Base-by-base conservation (phyloP, 2,329 filamentous ascomycete genomes). In the Sclerotinia nivalis region DNA sequence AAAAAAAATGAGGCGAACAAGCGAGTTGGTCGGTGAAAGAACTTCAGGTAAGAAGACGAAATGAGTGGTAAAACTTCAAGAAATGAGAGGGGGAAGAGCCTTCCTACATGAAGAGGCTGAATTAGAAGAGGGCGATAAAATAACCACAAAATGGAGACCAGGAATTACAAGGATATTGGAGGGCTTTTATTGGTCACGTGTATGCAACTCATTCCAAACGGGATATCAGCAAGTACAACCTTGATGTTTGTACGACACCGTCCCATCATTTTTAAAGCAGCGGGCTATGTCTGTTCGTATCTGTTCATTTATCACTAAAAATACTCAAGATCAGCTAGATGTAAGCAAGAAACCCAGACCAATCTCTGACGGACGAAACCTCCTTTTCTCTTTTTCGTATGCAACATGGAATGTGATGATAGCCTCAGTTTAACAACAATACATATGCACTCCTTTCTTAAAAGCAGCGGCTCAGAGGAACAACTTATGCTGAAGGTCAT, bases 61-160 rank as follows among this genome's bases (percentile, higher is more conserved):
- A 58, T 25, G 22, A 18, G 55, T 40, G 34, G 20, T 20, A 40
- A 58, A 58, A n/a, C 34, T 40, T 37, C 22, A 13, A 40, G 55
- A 25, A 59, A 28, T 20, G 22, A 4, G 3, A 43, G 37, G 25
- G 56, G 34, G 34, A 10, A 20, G 6, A 43, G 20, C 12, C 1
- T 18, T 10, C 4, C 15, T 5, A 7, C 13, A n/a, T 7, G n/a
- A 0, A 25, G 7, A 2, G 4, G 1, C 22, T 43, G 7, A 1
- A 5, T 20, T 43, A 13, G 22, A 5, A 43, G 40, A 13, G 34
- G 37, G 56, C 56, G 56, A 58, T 20, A 2, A 31, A 5, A 25
- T 58, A 6, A 2, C 13, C 6, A 22, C 31, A 40, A 9, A 37
- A 58, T 22, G 37, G 2, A 9, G 2, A 1, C 34, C 12, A 58